Base-by-base conservation (phyloP, 2,329 filamentous ascomycete species). In the Neospermospora avenae region DNA sequence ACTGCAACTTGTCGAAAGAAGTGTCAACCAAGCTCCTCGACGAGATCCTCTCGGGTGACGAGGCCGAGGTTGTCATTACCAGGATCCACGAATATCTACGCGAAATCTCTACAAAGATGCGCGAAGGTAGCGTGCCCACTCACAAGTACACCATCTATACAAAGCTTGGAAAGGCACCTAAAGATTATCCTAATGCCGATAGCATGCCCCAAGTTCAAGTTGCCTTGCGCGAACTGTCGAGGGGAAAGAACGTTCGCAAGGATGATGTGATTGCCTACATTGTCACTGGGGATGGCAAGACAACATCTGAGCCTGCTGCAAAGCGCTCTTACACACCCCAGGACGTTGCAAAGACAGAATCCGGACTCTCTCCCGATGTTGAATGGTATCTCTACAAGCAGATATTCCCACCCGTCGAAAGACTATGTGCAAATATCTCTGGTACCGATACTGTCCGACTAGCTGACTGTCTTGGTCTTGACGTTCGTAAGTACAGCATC, bases 361-460 rank as follows among this genome's bases (percentile, higher is more conserved):
- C 88, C 1, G 87, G 80, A 1, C 81, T 99, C 6, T 83, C 88
- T 60, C 91, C 93, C 2, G 95, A 99, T 71, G 84, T 97, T n/a
- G 95, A 99, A 72, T 98, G 93, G 84, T 99, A 99, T 74, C 85
- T 99, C 41, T 89, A 91, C 78, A 99, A 99, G 79, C 95, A 99
- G 75, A 97, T 99, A 61, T 91, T 99, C 76, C 95, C 95, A 11
- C 95, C 95, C 0, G 95, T 99, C 25, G 95, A 99, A 77, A 91
- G 95, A 81, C 86, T 99, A 22, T 99, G 95, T 73, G 95, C 93
- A 63, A 96, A 96, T 62, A 97, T 99, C 70, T 85, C 85, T 14
- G 95, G 95, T 61, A 99, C 95, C 1, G 96, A 96, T 64, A 89
- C 93, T 7, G 85, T 91, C 1, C 87, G 93, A 65, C 83, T 99